Evolutionary conservation across 176 grass and related monocot species (phyloP).

Genomic region (Alopecurus myosuroides): DNA sequence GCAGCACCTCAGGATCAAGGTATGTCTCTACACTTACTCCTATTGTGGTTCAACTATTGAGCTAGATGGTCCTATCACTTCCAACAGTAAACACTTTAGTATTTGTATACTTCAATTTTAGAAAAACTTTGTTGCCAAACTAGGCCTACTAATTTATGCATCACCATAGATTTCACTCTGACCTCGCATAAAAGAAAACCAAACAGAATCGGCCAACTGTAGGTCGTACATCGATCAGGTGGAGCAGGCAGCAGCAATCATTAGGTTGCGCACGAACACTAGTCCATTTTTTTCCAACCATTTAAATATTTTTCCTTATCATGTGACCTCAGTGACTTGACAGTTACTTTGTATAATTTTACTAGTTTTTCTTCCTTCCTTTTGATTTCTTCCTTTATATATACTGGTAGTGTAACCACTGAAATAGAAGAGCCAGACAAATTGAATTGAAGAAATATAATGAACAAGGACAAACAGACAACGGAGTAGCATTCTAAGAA

Average conservation of each 20-base stretch:
- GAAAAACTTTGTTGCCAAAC: too few species aligned
- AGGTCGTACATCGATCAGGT: background rate
- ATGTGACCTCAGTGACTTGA: conserved; percentile 34
- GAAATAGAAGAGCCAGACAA: background rate
- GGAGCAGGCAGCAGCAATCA: conserved; percentile 28
- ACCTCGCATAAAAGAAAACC: background rate
- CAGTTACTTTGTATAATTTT: conserved; percentile 39
- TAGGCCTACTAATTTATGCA: background rate
- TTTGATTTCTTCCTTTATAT: background rate
- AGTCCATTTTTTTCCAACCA: conserved; percentile 11
- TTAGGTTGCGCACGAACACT: conserved; percentile 16
- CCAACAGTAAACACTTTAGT: too few species aligned
- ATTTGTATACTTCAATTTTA: too few species aligned
- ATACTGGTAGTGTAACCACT: background rate
- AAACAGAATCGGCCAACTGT: background rate
- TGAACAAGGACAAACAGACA: background rate
- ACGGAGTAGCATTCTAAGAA: conserved; percentile 31
- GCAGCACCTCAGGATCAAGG: too few species aligned
- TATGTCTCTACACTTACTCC: too few species aligned
- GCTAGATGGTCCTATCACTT: too few species aligned
- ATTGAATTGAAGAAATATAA: conserved; percentile 7
- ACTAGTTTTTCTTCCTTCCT: background rate
- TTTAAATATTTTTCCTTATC: conserved; percentile 15
- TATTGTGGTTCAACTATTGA: too few species aligned
- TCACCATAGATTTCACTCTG: background rate